Evolutionary conservation across 441 rosid species (phyloP).

Genomic region (Erysimum cheiri): DNA sequence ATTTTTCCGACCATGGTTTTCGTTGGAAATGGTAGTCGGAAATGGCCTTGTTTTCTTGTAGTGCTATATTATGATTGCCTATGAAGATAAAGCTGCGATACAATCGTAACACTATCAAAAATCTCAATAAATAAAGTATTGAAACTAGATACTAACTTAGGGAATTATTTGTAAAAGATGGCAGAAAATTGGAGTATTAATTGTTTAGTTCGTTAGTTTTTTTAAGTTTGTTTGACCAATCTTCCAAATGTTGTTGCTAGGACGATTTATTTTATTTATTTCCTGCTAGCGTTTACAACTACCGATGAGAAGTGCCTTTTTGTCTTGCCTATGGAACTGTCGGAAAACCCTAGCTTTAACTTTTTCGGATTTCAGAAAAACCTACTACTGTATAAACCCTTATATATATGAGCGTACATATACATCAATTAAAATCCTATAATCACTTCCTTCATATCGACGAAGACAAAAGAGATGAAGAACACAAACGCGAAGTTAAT

Average conservation of each 20-base stretch:
- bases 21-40: no score
- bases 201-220: background rate
- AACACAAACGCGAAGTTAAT: constrained; percentile 20
- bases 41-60: no score
- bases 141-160: background rate
- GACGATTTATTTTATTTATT: constrained; percentile 1
- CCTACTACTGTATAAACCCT: background rate
- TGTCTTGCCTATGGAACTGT: constrained; percentile 47
- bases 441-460: constrained; percentile 8
- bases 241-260: constrained; percentile 4
- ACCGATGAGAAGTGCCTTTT: constrained; percentile 43
- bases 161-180: background rate
- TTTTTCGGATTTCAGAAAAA: constrained; percentile 4
- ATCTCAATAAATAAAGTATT: background rate
- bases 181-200: background rate
- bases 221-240: constrained; percentile 12
- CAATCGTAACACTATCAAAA: background rate
- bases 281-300: background rate
- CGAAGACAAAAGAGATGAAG: constrained; percentile 22
- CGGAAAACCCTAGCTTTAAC: constrained; percentile 40
- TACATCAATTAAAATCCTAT: constrained; percentile 15
- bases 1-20: no score
- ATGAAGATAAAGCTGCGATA: background rate
- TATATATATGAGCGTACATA: constrained; percentile 17
- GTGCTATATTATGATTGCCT: background rate